Percentiles rank a stretch among this genome's conserved stretches.
phyloP scores from a whole-genome alignment of 1,284 basidiomycete species.

The Sporisorium exsertum region DNA sequence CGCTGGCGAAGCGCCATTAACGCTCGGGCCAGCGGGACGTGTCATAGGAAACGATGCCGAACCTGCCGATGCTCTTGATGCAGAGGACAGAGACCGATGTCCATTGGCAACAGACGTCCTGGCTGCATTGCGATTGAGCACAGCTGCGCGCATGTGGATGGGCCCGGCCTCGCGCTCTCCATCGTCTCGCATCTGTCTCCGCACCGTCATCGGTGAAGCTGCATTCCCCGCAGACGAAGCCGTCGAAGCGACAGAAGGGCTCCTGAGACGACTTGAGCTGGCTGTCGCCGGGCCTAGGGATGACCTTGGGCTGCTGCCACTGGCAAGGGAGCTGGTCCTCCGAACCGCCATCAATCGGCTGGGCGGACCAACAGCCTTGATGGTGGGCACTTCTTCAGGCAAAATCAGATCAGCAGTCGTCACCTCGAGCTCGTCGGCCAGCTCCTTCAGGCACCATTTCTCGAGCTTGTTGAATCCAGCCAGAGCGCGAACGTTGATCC shows the following conservation, averaged over 20 bases:
- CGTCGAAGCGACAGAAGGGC: constrained; percentile 4
- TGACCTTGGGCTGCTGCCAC: not conserved
- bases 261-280: constrained; percentile 6
- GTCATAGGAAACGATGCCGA: constrained; percentile 10
- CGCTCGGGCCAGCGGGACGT: not conserved
- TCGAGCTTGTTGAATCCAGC: constrained; percentile 85
- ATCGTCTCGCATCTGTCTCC: constrained; percentile 11
- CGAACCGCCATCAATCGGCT: constrained; percentile 20
- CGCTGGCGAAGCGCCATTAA: not conserved
- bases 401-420: constrained; percentile 47
- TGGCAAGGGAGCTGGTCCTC: constrained; percentile 12
- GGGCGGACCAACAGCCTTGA: not conserved
- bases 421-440: constrained; percentile 70
- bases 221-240: constrained; percentile 4
- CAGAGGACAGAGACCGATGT: constrained; percentile 26
- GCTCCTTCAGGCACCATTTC: constrained; percentile 88
- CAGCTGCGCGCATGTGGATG: constrained; percentile 57
- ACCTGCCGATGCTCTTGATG: constrained; percentile 14
- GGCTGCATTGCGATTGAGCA: constrained; percentile 63
- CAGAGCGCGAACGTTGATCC: constrained; percentile 81
- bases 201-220: constrained; percentile 3
- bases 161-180: constrained; percentile 59
- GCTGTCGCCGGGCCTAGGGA: constrained; percentile 9
- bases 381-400: constrained; percentile 23
- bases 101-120: constrained; percentile 44